These are phyloP conservation scores for Mimosa bimucronata DNA, from an alignment of 306 rosid genomes.

Conservation along the genomic window DNA sequence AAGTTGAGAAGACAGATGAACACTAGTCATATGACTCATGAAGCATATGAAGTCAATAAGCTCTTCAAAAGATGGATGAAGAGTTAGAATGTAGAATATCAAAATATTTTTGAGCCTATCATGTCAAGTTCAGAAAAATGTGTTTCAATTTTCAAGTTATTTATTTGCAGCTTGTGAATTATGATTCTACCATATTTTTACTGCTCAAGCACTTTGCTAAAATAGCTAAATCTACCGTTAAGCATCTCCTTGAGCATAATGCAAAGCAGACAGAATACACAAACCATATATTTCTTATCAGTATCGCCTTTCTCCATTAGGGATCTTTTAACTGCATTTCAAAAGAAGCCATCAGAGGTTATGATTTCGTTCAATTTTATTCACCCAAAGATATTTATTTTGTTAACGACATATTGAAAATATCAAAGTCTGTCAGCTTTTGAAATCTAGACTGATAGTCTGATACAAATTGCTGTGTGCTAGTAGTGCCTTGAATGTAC, in stretches of 20 bases:
- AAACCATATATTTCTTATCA: background rate
- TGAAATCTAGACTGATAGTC: background rate
- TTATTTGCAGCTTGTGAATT: constrained; percentile 13
- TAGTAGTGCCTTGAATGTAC: background rate
- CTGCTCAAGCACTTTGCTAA: background rate
- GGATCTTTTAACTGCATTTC: background rate
- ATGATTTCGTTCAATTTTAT: background rate
- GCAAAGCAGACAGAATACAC: background rate
- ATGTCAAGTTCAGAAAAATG: constrained; percentile 10
- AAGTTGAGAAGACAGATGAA: background rate
- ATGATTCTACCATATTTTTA: background rate
- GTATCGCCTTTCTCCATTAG: background rate
- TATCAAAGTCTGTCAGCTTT: background rate
- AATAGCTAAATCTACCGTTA: background rate
- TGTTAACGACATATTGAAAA: background rate
- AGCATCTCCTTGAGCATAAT: constrained; percentile 4
- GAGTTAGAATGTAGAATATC: constrained; percentile 30
- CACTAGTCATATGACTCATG: constrained; percentile 14
- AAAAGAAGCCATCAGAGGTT: background rate
- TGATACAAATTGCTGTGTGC: background rate
- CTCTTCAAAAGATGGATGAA: constrained; percentile 22
- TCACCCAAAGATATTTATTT: background rate
- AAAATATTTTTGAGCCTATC: constrained; percentile 4
- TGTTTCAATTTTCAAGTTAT: background rate
- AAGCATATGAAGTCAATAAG: constrained; percentile 1